These are phyloP conservation scores for Microcyclosporella mali DNA, from an alignment of 2,329 filamentous ascomycete genomes.

Conservation along the genomic window DNA sequence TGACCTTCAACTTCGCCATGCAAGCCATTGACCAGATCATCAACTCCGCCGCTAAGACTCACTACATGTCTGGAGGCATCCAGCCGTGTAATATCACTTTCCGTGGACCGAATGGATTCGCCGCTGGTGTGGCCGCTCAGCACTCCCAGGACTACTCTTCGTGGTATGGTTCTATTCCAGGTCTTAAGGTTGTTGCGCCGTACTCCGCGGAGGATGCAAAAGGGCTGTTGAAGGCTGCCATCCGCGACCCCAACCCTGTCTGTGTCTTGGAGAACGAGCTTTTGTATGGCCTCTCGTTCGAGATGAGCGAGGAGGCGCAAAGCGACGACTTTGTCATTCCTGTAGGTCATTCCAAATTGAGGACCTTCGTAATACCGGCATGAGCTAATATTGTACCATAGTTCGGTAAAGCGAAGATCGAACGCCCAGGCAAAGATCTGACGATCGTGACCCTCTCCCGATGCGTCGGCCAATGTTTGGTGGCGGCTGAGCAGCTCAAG, in stretches of 20 bases:
- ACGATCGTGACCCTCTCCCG: constrained; percentile 93
- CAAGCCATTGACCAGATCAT: constrained; percentile 99
- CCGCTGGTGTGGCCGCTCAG: constrained; percentile 88
- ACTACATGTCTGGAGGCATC: constrained; percentile 99
- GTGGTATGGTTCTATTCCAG: constrained; percentile 98
- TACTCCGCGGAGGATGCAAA: constrained; percentile 98
- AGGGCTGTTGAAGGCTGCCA: constrained; percentile 94
- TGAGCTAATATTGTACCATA: constrained; percentile 20
- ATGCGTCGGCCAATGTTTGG: constrained; percentile 85
- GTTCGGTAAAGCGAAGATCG: constrained; percentile 98
- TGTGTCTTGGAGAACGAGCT: constrained; percentile 58
- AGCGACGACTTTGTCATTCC: constrained; percentile 95
- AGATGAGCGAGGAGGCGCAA: constrained; percentile 94
- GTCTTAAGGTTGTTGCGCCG: constrained; percentile 91
- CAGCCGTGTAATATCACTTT: constrained; percentile 99
- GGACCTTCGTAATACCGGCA: neutral
- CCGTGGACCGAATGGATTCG: constrained; percentile 98
- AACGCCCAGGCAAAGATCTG: constrained; percentile 90
- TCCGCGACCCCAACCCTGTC: constrained; percentile 96
- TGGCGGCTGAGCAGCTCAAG: constrained; percentile 85
- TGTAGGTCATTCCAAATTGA: constrained; percentile 32
- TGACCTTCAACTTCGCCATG: constrained; percentile 99
- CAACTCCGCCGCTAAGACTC: constrained; percentile 97
- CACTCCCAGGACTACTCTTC: constrained; percentile 98
- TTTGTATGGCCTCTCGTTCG: constrained; percentile 89